Evolutionary conservation across 2,329 filamentous ascomycete genomes (phyloP), one percentile per base, ranked within the genome.

Genomic region (Beauveria scarabaeidicola): DNA sequence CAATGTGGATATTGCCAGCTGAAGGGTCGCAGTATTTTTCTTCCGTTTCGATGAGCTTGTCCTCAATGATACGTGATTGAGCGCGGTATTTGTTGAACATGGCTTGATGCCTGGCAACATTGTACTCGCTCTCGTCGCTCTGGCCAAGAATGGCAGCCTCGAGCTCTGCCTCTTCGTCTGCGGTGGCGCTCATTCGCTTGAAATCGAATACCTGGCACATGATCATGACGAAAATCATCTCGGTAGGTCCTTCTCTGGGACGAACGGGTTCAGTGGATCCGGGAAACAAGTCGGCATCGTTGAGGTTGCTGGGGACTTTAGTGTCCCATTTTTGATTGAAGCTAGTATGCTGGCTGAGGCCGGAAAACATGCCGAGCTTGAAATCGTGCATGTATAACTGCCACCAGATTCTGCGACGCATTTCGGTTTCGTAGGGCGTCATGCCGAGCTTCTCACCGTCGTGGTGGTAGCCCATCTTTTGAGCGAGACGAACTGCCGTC

Each of bases 351-450:
- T 81, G 77, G 61, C 75, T 81, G 25, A 85, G 75, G 1, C 83
- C 83, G 5, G 83, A 84, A 60, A 82, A 73, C 60, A 85, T 70
- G 46, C 81, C 82, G 59, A 80, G 80, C 63, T 82, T 80, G 47
- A 78, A 74, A 62, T 86, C 83, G 56, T 83, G 74, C 59, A 85
- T 73, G 52, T 84, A 75, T 27, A 87, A 78, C 66, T 83, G 79
- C 84, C 83, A 86, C 85, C 85, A 89, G 21, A 88, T 75, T 7
- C 86, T 76, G 47, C 85, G 75, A n/a, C 85, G 78, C 77, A 88
- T 87, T 67, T 89, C 84, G 2, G 81, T 81, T 65, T 88, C 84
- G 64, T 87, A 86, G 0, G 84, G 82, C 0, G 79, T 75, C 2
- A 87, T 73, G 1, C 79, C 79, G 6, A 85, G 73, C 19, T 72